Base-by-base conservation (phyloP, 169 alveolate genomes). In the Cyclospora cayetanensis region DNA sequence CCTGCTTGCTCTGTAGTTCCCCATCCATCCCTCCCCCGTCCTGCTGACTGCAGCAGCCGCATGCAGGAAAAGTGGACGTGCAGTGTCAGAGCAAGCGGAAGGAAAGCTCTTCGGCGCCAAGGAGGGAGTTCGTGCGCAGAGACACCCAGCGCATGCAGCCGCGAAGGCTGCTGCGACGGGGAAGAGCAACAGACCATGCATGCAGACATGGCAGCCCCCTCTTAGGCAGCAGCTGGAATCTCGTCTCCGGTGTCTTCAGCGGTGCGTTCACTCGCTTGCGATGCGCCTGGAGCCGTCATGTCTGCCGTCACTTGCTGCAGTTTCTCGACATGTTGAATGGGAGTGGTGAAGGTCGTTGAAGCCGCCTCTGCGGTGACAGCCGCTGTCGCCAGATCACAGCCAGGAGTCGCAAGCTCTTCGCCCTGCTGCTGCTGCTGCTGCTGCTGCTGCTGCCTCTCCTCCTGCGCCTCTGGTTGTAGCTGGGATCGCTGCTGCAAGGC, bases 341-440 rank as follows among this genome's bases (percentile, higher is more conserved):
- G 11, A 22, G 37, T 7, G 50, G 50, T 22, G 22, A 12, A 4
- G 4, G 80, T 43, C 7, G 43, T 43, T 68, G 80, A 37, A 11
- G 80, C 80, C 7, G 80, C 72, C 72, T 60, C 72, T 18, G 34
- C 72, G 12, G 72, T 11, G 72, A 29, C 72, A 9, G 72, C n/a
- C 4, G 72, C 72, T 9, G 29, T 4, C 35, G 7, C 22, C 7
- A 46, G 22, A 9, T 46, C 55, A 15, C 55, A 46, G 55, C 55
- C 15, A 15, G 7, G 55, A 15, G 22, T 46, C 15, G 55, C 55
- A 9, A 15, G 22, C 60, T 18, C 18, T 12, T 18, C 18, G 9
- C 60, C 18, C 43, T 68, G 80, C 50, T 31, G 50, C 43, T 34
- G 80, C 39, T 25, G 50, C 80, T 7, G 80, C 80, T 7, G 80